phyloP scores from a whole-genome alignment of 2,329 filamentous ascomycete species.

The Pseudogymnoascus sp. region DNA sequence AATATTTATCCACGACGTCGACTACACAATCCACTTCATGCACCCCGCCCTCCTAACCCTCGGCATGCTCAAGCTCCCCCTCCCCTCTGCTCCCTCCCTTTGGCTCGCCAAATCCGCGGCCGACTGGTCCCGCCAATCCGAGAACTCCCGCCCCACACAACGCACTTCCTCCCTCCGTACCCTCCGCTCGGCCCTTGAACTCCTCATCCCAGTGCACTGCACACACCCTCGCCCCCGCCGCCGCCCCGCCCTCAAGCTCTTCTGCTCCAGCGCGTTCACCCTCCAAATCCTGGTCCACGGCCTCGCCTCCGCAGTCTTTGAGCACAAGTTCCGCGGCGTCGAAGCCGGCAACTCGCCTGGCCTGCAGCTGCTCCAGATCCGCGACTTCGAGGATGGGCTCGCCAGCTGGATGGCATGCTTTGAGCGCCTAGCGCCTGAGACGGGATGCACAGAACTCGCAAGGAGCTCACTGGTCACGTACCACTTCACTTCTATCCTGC shows the following conservation, averaged over 20 bases:
- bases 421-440: slow-evolving; percentile 15
- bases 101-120: slow-evolving; percentile 18
- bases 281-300: slow-evolving; percentile 20
- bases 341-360: slow-evolving; percentile 14
- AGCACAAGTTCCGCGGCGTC: slow-evolving; percentile 19
- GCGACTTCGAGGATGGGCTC: slow-evolving; percentile 19
- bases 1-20: slow-evolving; percentile 20
- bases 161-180: slow-evolving; percentile 11
- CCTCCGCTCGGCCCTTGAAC: slow-evolving; percentile 18
- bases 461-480: slow-evolving; percentile 19
- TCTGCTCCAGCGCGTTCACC: slow-evolving; percentile 17
- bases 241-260: slow-evolving; percentile 16
- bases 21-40: slow-evolving; percentile 21
- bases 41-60: slow-evolving; percentile 20
- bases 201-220: slow-evolving; percentile 18
- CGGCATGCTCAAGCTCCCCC: slow-evolving; percentile 21
- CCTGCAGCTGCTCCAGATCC: slow-evolving; percentile 13
- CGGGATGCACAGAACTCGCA: slow-evolving; percentile 14
- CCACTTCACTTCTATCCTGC: slow-evolving; percentile 17
- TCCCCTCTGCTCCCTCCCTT: slow-evolving; percentile 18
- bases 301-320: slow-evolving; percentile 19
- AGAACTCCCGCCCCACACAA: background rate
- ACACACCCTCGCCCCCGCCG: slow-evolving; percentile 13
- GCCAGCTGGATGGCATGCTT: slow-evolving; percentile 17
- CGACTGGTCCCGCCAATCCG: slow-evolving; percentile 18